Evolutionary conservation across 2,329 filamentous ascomycete genomes (phyloP).

Genomic region (Albifimbria verrucaria): DNA sequence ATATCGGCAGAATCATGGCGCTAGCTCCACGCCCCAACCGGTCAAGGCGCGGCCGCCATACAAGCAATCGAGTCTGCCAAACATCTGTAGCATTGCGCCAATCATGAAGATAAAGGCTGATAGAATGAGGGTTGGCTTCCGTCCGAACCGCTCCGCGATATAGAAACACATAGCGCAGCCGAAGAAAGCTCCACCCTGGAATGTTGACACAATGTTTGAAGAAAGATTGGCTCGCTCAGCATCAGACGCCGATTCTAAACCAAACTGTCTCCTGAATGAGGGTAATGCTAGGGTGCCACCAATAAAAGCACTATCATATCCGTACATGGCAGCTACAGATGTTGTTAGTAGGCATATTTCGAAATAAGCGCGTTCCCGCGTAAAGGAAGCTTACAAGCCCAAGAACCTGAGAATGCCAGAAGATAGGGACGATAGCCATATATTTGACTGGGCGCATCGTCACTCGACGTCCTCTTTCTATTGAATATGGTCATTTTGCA

Average conservation of each 20-base stretch:
- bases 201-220: constrained; percentile 9
- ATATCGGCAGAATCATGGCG: constrained; percentile 52
- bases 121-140: neutral
- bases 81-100: constrained; percentile 50
- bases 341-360: no score
- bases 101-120: constrained; percentile 45
- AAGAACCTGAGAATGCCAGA: no score
- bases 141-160: neutral
- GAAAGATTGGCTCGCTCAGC: constrained; percentile 3
- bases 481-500: no score
- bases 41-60: constrained; percentile 50
- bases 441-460: no score
- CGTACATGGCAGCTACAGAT: constrained; percentile 2
- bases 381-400: no score
- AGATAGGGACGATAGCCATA: no score
- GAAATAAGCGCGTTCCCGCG: no score
- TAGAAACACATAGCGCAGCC: neutral
- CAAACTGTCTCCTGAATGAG: constrained; percentile 8
- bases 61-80: constrained; percentile 51
- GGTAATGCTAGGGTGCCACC: constrained; percentile 8
- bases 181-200: neutral
- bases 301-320: constrained; percentile 12
- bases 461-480: no score
- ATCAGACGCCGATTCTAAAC: constrained; percentile 2
- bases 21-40: constrained; percentile 48